Percentiles rank a stretch among this genome's conserved stretches.
These are phyloP conservation scores for Ophiocordyceps australis DNA, from an alignment of 2,329 filamentous ascomycete species.

Conservation along the genomic window DNA sequence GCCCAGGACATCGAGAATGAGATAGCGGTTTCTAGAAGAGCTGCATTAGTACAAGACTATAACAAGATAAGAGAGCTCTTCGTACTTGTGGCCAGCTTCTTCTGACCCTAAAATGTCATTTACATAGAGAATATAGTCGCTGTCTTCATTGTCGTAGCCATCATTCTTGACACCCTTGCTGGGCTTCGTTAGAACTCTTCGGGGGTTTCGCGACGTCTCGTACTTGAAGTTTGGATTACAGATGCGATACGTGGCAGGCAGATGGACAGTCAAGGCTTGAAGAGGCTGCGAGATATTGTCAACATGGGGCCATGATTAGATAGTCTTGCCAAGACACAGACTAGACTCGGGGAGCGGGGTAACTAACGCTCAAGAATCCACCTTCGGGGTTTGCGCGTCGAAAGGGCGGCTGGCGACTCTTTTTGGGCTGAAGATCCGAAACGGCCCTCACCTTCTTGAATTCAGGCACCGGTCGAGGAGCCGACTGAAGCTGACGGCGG, in stretches of 20 bases:
- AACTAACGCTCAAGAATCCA: constrained; percentile 84
- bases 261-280: constrained; percentile 83
- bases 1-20: constrained; percentile 90
- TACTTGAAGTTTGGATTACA: constrained; percentile 98
- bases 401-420: constrained; percentile 78
- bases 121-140: constrained; percentile 97
- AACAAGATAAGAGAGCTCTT: not conserved
- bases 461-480: constrained; percentile 57
- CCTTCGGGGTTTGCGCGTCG: constrained; percentile 90
- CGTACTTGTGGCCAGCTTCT: constrained; percentile 91
- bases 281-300: constrained; percentile 43
- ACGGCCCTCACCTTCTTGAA: constrained; percentile 63
- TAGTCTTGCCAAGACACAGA: no score
- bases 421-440: constrained; percentile 61
- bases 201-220: constrained; percentile 90
- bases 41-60: not conserved
- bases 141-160: constrained; percentile 97
- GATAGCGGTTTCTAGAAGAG: constrained; percentile 63
- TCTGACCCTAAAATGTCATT: constrained; percentile 97
- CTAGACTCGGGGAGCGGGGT: not conserved
- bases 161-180: constrained; percentile 98
- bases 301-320: no score
- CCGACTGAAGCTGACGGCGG: constrained; percentile 29
- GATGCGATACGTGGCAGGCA: constrained; percentile 92
- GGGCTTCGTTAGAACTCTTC: constrained; percentile 88